Evolutionary conservation across 805 yeast species (phyloP), one percentile per base, ranked within the genome.

Genomic region (Wickerhamomyces bisporus): DNA sequence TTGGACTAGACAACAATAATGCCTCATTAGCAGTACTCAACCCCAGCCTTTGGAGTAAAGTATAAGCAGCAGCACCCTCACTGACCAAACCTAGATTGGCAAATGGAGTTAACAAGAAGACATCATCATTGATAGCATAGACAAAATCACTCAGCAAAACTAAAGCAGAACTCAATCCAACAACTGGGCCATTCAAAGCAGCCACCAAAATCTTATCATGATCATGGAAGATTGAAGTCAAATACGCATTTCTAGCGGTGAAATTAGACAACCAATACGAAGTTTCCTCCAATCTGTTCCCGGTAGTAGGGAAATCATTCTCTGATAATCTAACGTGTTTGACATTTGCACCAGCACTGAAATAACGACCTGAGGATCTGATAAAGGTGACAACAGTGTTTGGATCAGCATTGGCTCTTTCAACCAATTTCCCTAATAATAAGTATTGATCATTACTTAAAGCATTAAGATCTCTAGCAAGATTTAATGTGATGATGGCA

Each of bases 341-440:
- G 36, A 84, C 74, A 55, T 86, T 80, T 16, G 95, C 96, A 19
- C 96, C 96, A 6, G 95, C 83, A 19, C 87, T 78, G 58, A 86
- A 87, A 57, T 73, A 83, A 40, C 81, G 68, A 0, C 95, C 95
- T 0, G 82, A 67, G 25, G 87, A 70, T 52, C 77, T 79, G 34
- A 87, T 60, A 35, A 84, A 63, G 2, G 96, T 87, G 18, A 77
- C 70, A 7, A 71, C 52, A 0, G 91, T 79, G 16, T 68, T 65
- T 18, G 76, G 75, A 40, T 84, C 80, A 5, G 62, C 55, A 41
- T 84, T 80, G 0, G 95, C 88, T 42, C 67, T 54, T 45, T 77
- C 77, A 11, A 87, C 61, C 11, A 71, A 62, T 40, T 73, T 67
- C 2, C 81, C 86, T 35, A 86, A 59, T 38, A 71, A 60, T 26